phyloP scores from a whole-genome alignment of 257 asterid genomes.

The Fraxinus americana region DNA sequence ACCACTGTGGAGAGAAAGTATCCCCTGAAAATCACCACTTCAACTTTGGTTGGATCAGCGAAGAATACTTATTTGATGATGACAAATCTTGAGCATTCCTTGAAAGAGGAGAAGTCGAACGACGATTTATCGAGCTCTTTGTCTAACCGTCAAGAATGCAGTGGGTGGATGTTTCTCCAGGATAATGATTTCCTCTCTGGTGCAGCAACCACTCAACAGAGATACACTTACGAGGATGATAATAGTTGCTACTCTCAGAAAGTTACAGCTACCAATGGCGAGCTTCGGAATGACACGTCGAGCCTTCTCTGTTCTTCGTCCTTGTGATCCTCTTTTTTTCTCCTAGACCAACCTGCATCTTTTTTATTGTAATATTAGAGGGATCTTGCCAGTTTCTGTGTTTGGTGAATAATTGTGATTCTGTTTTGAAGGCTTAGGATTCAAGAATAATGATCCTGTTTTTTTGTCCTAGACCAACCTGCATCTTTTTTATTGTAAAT shows the following conservation, averaged over 20 bases:
- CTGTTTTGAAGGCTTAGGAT: not conserved
- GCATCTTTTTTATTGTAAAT: not conserved
- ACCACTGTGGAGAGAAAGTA: constrained; percentile 34
- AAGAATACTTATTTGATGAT: constrained; percentile 35
- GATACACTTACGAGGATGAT: constrained; percentile 36
- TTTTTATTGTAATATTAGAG: not conserved
- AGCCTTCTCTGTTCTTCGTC: constrained; percentile 44
- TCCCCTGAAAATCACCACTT: constrained; percentile 51
- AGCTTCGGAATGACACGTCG: constrained; percentile 35
- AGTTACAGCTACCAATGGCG: constrained; percentile 49
- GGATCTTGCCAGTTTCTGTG: not conserved
- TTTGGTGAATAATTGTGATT: not conserved
- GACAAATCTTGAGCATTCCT: constrained; percentile 44
- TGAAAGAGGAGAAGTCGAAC: constrained; percentile 38
- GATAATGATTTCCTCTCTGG: constrained; percentile 68
- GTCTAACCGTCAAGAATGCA: constrained; percentile 45
- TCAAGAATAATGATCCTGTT: not conserved
- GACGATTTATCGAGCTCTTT: constrained; percentile 32
- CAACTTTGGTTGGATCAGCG: constrained; percentile 37
- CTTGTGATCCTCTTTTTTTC: not conserved
- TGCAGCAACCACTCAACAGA: constrained; percentile 48
- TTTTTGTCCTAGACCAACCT: not conserved
- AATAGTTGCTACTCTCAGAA: constrained; percentile 47
- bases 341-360: not conserved
- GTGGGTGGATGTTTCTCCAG: constrained; percentile 69